Base-by-base conservation (phyloP, 495 filamentous ascomycete species). In the Articulospora tetracladia region DNA sequence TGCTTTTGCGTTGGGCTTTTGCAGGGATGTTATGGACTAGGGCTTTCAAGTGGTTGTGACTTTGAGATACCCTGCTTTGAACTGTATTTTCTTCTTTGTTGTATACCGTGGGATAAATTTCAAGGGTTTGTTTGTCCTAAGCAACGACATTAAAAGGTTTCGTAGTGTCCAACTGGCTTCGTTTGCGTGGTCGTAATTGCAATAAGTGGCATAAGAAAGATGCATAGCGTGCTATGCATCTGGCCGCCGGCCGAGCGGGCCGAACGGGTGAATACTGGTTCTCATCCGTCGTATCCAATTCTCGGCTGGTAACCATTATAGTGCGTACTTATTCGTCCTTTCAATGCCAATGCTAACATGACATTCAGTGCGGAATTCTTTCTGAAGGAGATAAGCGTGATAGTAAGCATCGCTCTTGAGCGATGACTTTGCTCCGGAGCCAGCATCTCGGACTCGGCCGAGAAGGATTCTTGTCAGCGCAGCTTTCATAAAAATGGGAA, bases 381-480 rank as follows among this genome's bases (percentile, higher is more conserved):
- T 80, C 76, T 79, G 76, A 79, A 79, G 76, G 77, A 77, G 77
- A 79, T 66, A 80, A 78, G 76, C 76, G 76, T 73, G 76, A 80
- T 80, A 79, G 77, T 79, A 79, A 79, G 77, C 57, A 72, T 73
- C 68, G 70, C 53, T 34, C 70, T 76, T 71, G 71, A 67, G 65
- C 55, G 51, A 59, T 61, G 55, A 61, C 65, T 67, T 64, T 64
- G 76, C 77, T 77, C 77, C 74, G 76, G 74, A 80, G 76, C 77
- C 77, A 79, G 76, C 75, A 53, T 75, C 74, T 76, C 72, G 76
- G 76, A 79, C 76, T 80, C 66, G 76, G 76, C 76, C 76, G 70
- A 75, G 74, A 49, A 59, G 55, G 58, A 44, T 56, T 53, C 28
- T 61, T 28, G 32, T 34, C n/a, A 53, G 10, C 11, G 32, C 11